Evolutionary conservation across 192 early-diverging fungal genomes (phyloP).

Genomic region (Spizellomyces sp.): DNA sequence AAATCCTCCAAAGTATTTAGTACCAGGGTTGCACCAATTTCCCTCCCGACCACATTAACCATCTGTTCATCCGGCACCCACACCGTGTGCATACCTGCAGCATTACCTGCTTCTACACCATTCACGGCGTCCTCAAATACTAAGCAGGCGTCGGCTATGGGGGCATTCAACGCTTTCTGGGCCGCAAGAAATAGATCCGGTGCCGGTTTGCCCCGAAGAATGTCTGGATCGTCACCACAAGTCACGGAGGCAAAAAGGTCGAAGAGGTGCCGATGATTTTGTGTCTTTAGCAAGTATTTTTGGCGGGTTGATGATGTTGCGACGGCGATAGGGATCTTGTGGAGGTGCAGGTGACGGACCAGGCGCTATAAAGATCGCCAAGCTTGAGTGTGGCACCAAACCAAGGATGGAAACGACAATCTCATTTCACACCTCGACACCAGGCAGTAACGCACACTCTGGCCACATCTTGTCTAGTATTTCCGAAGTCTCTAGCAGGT

Average conservation of each 20-base stretch:
- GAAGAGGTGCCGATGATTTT: constrained; percentile 72
- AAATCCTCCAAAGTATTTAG: constrained; percentile 43
- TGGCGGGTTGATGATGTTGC: constrained; percentile 79
- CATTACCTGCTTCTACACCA: constrained; percentile 80
- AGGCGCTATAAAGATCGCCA: constrained; percentile 34
- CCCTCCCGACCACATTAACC: constrained; percentile 8
- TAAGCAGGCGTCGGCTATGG: constrained; percentile 47
- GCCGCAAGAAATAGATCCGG: constrained; percentile 90
- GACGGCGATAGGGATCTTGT: constrained; percentile 77
- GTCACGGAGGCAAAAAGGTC: constrained; percentile 76
- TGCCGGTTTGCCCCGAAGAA: constrained; percentile 81
- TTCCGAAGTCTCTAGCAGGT: constrained; percentile 61
- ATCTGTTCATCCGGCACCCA: constrained; percentile 84
- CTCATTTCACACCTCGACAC: constrained; percentile 9
- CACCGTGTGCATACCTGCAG: constrained; percentile 81
- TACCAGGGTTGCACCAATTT: constrained; percentile 18
- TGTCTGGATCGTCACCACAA: constrained; percentile 84
- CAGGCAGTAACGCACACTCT: constrained; percentile 63
- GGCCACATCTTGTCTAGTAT: constrained; percentile 43
- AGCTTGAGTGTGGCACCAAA: too few species aligned
- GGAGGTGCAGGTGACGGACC: constrained; percentile 69
- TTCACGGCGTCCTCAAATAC: constrained; percentile 92
- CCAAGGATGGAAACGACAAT: too few species aligned
- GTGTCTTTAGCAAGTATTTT: constrained; percentile 77
- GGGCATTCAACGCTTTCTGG: constrained; percentile 56